phyloP scores from a whole-genome alignment of 768 basidiomycete genomes.

The Tulasnella sp. region DNA sequence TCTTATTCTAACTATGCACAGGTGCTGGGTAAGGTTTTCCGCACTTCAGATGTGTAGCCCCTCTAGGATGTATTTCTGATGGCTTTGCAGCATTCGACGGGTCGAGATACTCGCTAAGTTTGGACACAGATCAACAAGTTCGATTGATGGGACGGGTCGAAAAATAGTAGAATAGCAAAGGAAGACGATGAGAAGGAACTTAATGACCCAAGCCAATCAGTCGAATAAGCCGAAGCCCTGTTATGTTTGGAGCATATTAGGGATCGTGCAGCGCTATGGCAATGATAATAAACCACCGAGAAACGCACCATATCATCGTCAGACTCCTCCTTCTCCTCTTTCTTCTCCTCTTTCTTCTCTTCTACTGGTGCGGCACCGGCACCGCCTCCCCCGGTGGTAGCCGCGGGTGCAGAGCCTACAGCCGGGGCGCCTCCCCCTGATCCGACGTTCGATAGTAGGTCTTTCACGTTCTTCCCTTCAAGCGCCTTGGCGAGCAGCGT shows the following conservation, averaged over 20 bases:
- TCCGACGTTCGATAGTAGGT: conserved; percentile 89
- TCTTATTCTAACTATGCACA: too few species aligned
- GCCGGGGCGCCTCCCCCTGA: conserved; percentile 81
- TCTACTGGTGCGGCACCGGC: conserved; percentile 60
- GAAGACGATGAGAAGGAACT: too few species aligned
- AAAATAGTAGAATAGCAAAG: too few species aligned
- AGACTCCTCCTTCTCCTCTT: conserved; percentile 58
- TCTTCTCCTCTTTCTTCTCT: conserved; percentile 70
- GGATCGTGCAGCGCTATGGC: not conserved
- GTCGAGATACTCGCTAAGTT: too few species aligned
- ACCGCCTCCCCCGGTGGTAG: conserved; percentile 45
- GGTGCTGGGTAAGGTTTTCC: too few species aligned
- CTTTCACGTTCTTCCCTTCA: conserved; percentile 96
- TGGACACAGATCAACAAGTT: too few species aligned
- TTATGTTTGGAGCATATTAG: conserved; percentile 2
- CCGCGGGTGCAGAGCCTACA: conserved; percentile 39
- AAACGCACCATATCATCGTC: conserved; percentile 55
- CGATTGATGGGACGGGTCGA: too few species aligned
- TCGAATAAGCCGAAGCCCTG: conserved; percentile 97
- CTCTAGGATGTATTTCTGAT: too few species aligned
- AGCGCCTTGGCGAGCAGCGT: conserved; percentile 93
- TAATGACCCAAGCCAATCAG: conserved; percentile 26
- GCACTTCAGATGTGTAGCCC: too few species aligned
- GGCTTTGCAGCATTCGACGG: too few species aligned
- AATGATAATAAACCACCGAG: not conserved